These are phyloP conservation scores for Malus hybrid DNA, from an alignment of 331 rosid genomes.

Conservation along the genomic window DNA sequence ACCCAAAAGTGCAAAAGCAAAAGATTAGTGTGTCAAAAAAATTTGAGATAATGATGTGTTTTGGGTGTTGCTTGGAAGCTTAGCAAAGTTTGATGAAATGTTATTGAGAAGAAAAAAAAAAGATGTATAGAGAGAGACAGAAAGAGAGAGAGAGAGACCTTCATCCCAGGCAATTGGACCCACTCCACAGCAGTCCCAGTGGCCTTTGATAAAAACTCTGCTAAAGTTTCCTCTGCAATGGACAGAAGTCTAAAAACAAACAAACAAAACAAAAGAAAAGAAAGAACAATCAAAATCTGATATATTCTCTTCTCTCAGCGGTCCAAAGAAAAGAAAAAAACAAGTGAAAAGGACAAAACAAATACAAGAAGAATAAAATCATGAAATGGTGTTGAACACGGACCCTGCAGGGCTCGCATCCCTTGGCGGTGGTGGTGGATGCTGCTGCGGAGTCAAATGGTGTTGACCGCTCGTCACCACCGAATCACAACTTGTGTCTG, in stretches of 20 bases:
- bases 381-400: conserved; percentile 14
- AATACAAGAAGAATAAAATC: not conserved
- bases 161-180: conserved; percentile 99
- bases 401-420: conserved; percentile 99
- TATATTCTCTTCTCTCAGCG: too few relatives aligned
- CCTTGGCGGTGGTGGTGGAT: conserved; percentile 98
- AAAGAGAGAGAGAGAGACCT: conserved; percentile 37
- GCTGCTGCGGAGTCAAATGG: conserved; percentile 91
- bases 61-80: conserved; percentile 31
- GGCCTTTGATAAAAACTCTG: conserved; percentile 99
- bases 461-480: conserved; percentile 94
- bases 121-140: not conserved
- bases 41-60: conserved; percentile 4
- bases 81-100: conserved; percentile 20
- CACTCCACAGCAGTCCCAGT: conserved; percentile 99
- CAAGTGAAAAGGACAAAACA: conserved; percentile 14
- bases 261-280: not conserved
- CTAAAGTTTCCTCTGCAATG: conserved; percentile 99
- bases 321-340: not conserved
- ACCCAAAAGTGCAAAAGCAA: conserved; percentile 1
- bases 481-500: conserved; percentile 94
- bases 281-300: not conserved
- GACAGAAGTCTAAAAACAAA: conserved; percentile 78
- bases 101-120: conserved; percentile 18
- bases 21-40: not conserved